phyloP scores from a whole-genome alignment of 176 grass and related monocot genomes.

The Cenchrus purpureus region DNA sequence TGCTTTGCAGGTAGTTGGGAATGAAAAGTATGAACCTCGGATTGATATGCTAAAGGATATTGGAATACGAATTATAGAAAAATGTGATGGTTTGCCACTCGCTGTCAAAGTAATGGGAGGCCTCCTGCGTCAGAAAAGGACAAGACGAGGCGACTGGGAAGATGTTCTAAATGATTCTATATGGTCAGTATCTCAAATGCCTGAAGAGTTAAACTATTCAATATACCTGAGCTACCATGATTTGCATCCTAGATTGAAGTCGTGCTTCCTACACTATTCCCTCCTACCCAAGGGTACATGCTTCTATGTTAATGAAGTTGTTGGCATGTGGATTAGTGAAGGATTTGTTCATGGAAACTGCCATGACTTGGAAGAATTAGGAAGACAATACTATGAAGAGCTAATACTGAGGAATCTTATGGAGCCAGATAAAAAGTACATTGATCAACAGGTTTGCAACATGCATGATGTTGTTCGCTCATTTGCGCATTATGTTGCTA shows the following conservation, averaged over 20 bases:
- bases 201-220: constrained; percentile 30
- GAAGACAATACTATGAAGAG: constrained; percentile 2
- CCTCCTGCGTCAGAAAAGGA: neutral
- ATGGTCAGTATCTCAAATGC: constrained; percentile 23
- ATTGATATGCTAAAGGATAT: constrained; percentile 24
- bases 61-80: constrained; percentile 40
- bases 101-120: constrained; percentile 53
- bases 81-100: constrained; percentile 53
- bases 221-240: constrained; percentile 30
- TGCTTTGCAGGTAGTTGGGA: constrained; percentile 18
- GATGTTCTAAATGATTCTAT: neutral
- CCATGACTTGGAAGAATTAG: neutral
- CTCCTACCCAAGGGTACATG: constrained; percentile 1
- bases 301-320: rapidly evolving
- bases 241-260: constrained; percentile 1
- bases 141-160: neutral
- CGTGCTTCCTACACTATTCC: constrained; percentile 41
- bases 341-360: neutral
- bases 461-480: constrained; percentile 51
- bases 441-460: neutral
- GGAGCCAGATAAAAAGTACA: rapidly evolving
- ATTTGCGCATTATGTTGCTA: constrained; percentile 33
- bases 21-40: neutral
- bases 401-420: constrained; percentile 41
- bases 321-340: constrained; percentile 44